A percentile compares a stretch with the other conserved stretches of the same genome.
These are phyloP conservation scores for Vigna nakashimae DNA, from an alignment of 306 rosid species.

Conservation along the genomic window DNA sequence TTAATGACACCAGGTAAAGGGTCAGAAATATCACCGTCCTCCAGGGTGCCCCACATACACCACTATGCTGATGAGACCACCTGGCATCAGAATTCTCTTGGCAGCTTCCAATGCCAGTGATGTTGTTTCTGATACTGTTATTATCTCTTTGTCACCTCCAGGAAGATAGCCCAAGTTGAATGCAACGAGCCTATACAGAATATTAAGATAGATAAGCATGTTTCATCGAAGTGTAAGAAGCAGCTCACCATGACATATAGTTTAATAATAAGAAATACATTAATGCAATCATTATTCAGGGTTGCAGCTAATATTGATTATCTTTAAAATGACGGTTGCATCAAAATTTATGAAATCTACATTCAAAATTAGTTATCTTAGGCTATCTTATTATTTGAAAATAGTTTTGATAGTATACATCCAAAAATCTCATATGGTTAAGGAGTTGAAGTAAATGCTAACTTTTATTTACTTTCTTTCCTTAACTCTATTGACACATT, in stretches of 20 bases:
- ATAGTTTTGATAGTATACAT: neutral
- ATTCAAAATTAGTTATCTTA: neutral
- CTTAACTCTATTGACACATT: too few relatives aligned
- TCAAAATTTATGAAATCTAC: slow-evolving; percentile 9
- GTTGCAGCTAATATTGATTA: neutral
- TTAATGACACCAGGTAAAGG: slow-evolving; percentile 10
- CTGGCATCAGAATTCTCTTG: slow-evolving; percentile 55
- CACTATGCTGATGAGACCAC: slow-evolving; percentile 88
- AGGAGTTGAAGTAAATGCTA: too few relatives aligned
- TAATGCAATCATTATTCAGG: slow-evolving; percentile 13
- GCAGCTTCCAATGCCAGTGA: slow-evolving; percentile 80
- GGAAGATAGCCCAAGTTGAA: slow-evolving; percentile 97
- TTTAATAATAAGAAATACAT: slow-evolving; percentile 11
- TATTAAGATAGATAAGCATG: slow-evolving; percentile 36
- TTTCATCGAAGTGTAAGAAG: slow-evolving; percentile 1
- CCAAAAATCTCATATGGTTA: too few relatives aligned
- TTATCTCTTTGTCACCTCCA: slow-evolving; percentile 82
- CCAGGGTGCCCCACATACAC: slow-evolving; percentile 95
- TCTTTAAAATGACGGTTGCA: neutral
- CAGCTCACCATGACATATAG: slow-evolving; percentile 8
- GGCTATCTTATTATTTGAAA: neutral
- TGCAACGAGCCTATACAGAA: slow-evolving; percentile 76
- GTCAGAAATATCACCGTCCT: slow-evolving; percentile 68
- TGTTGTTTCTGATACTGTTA: slow-evolving; percentile 78
- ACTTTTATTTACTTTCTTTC: too few relatives aligned